Percentiles rank a stretch among this genome's conserved stretches.
Evolutionary conservation across 306 rosid genomes (phyloP).

Genomic region (Prunus campanulata): DNA sequence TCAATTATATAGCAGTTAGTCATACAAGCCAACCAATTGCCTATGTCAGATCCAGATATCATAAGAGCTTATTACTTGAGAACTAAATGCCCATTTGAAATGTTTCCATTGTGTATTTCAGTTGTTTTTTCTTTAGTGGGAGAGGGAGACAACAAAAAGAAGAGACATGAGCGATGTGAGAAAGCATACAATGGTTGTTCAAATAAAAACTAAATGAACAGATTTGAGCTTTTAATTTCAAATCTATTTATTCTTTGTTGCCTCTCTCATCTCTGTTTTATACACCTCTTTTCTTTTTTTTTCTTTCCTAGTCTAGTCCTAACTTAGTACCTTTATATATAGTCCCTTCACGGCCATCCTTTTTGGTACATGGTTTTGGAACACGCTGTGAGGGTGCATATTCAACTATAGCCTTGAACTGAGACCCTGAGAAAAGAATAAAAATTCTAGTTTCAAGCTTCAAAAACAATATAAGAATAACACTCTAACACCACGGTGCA

Average conservation of each 20-base stretch:
- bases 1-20: constrained; percentile 11
- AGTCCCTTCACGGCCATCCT: constrained; percentile 94
- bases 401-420: constrained; percentile 75
- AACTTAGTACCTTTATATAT: constrained; percentile 62
- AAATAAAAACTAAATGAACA: neutral
- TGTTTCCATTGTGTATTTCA: neutral
- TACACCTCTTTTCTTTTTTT: neutral
- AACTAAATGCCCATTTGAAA: neutral
- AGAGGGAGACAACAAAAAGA: neutral
- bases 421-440: constrained; percentile 53
- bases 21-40: constrained; percentile 2
- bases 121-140: neutral
- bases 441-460: neutral
- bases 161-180: neutral
- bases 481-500: neutral
- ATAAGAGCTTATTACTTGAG: neutral
- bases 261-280: neutral
- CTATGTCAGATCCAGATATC: neutral
- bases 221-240: too few species aligned
- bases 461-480: neutral
- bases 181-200: neutral
- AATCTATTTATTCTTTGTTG: neutral
- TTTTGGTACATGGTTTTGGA: constrained; percentile 53
- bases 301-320: neutral
- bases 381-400: constrained; percentile 94